These are phyloP conservation scores for Mycena haematopus DNA, from an alignment of 768 basidiomycete species.

Conservation along the genomic window DNA sequence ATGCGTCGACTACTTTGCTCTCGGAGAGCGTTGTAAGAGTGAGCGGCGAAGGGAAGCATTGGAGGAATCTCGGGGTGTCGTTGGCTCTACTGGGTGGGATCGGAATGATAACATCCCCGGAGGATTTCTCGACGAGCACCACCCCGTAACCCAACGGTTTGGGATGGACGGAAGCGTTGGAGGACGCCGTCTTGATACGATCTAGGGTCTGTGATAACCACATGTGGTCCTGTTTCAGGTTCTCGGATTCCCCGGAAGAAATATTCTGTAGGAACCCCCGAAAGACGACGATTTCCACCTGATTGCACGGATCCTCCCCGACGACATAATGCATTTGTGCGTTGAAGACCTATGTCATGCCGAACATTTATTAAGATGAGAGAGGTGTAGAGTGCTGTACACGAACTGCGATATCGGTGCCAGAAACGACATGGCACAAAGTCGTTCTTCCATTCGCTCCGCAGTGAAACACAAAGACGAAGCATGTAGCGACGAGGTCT, in stretches of 20 bases:
- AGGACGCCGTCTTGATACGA: slow-evolving; percentile 10
- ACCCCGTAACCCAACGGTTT: slow-evolving; percentile 16
- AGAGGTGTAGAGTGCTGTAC: not conserved
- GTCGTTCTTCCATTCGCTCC: slow-evolving; percentile 15
- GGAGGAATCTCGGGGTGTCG: slow-evolving; percentile 1
- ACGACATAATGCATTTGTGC: slow-evolving; percentile 16
- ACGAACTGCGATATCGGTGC: slow-evolving; percentile 15
- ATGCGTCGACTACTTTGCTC: slow-evolving; percentile 4
- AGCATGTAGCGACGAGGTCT: slow-evolving; percentile 22
- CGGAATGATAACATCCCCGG: slow-evolving; percentile 15
- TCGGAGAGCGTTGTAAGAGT: not conserved
- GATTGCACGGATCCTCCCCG: not conserved
- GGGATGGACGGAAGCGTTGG: slow-evolving; percentile 11
- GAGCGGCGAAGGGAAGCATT: slow-evolving; percentile 2
- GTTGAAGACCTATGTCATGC: slow-evolving; percentile 14
- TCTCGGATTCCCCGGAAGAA: slow-evolving; percentile 5
- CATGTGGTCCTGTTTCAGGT: slow-evolving; percentile 1
- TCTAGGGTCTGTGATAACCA: slow-evolving; percentile 16
- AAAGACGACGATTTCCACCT: slow-evolving; percentile 19
- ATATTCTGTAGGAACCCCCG: too few relatives aligned
- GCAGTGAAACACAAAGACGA: slow-evolving; percentile 23
- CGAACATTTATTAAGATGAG: not conserved
- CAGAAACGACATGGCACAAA: slow-evolving; percentile 18
- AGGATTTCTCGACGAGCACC: slow-evolving; percentile 18
- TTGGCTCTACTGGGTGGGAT: slow-evolving; percentile 1